Base-by-base conservation (phyloP, 495 filamentous ascomycete species). In the Aspergillus steynii region DNA sequence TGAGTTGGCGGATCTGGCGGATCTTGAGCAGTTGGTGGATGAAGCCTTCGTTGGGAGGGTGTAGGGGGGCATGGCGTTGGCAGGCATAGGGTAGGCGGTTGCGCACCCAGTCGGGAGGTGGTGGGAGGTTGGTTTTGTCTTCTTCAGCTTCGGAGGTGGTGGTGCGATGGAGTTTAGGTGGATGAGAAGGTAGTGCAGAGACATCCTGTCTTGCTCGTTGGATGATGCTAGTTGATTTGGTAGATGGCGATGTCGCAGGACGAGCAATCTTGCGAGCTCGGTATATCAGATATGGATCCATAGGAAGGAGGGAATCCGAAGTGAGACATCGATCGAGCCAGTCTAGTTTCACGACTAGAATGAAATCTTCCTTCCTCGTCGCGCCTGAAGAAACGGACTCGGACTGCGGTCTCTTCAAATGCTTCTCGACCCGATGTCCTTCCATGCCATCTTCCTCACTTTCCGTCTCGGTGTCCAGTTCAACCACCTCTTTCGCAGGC, bases 1-100 rank as follows among this genome's bases (percentile, higher is more conserved):
- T 85, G 8, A 98, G 77, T 7, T 83, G 78, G 29, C 94, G 83
- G 1, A 90, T 83, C 2, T 83, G 82, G 15, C 86, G 83, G 62
- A 99, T 91, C 45, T 89, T 90, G 60, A 88, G 76, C 1, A 99
- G 81, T 61, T 91, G 81, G 1, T 80, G 66, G 50, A 98, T 87
- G 75, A 99, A 99, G 0, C 66, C 70, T 53, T 85, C 80, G 67
- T 98, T 98, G 1, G 91, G 90, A 0, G 86, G 79, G 51, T 86
- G 75, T 1, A 83, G 65, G 0, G 90, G 90, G 2, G 91, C 88
- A 1, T 86, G 85, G 29, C 96, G 89, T 71, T 96, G 81, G 64
- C 95, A 98, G 12, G 93, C 87, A 68, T 92, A 96, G 4, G 83
- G 78, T 10, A 87, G 82, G 15, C 88, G 79, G 63, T 83, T 65